These are phyloP conservation scores for Pestalotiopsis sp. DNA, from an alignment of 2,329 filamentous ascomycete species.

Conservation along the genomic window DNA sequence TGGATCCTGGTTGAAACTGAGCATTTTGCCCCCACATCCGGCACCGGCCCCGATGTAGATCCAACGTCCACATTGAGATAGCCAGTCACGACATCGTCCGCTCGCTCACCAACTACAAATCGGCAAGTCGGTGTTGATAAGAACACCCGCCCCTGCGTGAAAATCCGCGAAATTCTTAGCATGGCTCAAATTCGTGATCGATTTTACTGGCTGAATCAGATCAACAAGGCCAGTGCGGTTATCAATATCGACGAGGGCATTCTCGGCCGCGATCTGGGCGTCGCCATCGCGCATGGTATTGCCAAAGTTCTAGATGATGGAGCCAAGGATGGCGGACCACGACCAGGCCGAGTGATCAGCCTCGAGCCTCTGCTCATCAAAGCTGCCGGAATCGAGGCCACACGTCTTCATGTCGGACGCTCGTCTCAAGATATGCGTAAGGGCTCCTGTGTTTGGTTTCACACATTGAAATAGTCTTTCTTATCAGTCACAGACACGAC, in stretches of 20 bases:
- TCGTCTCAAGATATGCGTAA: slow-evolving; percentile 11
- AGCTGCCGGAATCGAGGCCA: slow-evolving; percentile 8
- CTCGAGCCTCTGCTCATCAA: slow-evolving; percentile 11
- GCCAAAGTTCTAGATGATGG: slow-evolving; percentile 1
- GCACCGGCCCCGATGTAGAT: background rate
- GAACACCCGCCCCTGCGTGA: background rate
- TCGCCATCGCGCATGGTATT: background rate
- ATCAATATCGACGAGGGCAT: slow-evolving; percentile 5
- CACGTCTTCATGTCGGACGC: slow-evolving; percentile 7
- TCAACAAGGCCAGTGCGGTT: slow-evolving; percentile 9
- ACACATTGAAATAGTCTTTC: background rate
- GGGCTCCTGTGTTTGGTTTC: background rate
- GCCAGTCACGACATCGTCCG: background rate
- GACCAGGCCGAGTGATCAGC: background rate
- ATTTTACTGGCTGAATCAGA: slow-evolving; percentile 11
- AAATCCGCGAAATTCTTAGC: background rate
- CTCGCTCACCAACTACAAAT: background rate
- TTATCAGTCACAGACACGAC: background rate
- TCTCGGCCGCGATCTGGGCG: background rate
- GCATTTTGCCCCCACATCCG: background rate
- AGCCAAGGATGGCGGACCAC: background rate
- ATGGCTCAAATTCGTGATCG: slow-evolving; percentile 8
- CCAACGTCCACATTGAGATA: background rate
- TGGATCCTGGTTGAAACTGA: background rate
- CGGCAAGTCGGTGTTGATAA: background rate